Conservation (phyloP, 208 protist genomes). For the Leptomonas pyrrhocoris region DNA sequence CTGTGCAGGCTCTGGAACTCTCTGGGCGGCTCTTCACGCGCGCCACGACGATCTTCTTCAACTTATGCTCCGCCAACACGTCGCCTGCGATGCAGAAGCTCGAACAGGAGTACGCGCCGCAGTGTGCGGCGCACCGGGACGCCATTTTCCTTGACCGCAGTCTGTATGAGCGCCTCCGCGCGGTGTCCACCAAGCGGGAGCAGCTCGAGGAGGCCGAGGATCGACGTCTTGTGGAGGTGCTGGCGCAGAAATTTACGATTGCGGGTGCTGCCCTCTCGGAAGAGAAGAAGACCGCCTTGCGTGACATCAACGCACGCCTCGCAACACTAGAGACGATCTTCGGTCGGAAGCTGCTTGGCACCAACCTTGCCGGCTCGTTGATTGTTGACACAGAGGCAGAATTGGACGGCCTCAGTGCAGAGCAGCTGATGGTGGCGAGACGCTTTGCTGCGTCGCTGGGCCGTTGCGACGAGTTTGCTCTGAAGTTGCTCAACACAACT, state of each 20-base stretch:
- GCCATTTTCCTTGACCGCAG: slow-evolving; percentile 48
- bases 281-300: slow-evolving; percentile 39
- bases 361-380: slow-evolving; percentile 26
- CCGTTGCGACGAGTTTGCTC: slow-evolving; percentile 43
- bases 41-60: slow-evolving; percentile 38
- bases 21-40: slow-evolving; percentile 37
- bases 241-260: slow-evolving; percentile 38
- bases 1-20: slow-evolving; percentile 49
- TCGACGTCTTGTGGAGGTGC: slow-evolving; percentile 37
- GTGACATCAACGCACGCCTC: slow-evolving; percentile 41
- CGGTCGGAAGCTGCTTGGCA: slow-evolving; percentile 45
- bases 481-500: slow-evolving; percentile 53
- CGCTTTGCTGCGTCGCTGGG: slow-evolving; percentile 37
- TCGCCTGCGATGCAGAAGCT: slow-evolving; percentile 45
- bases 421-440: slow-evolving; percentile 29
- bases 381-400: slow-evolving; percentile 38
- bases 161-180: slow-evolving; percentile 47
- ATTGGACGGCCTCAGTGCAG: slow-evolving; percentile 37
- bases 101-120: slow-evolving; percentile 46
- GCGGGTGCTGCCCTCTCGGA: slow-evolving; percentile 43
- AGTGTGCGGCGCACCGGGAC: slow-evolving; percentile 45
- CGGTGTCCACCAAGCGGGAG: slow-evolving; percentile 32
- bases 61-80: slow-evolving; percentile 51
- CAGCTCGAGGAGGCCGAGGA: slow-evolving; percentile 38
- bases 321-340: slow-evolving; percentile 46